Evolutionary conservation across 225 moss, liverwort and hornwort species (phyloP).

Genomic region (Asterella californica): DNA sequence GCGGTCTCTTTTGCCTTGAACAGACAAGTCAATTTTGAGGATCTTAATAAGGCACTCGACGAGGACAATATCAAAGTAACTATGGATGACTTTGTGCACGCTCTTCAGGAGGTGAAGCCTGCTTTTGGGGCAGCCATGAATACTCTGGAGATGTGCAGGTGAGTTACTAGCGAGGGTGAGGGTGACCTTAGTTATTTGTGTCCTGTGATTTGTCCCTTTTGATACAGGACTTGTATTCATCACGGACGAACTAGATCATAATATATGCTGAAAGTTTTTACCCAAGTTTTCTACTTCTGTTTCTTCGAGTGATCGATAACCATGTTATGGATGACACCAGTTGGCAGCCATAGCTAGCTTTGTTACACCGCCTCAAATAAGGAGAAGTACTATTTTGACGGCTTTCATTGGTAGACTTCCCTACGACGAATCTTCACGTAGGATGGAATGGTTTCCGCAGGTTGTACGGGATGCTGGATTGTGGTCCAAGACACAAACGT

Average conservation of each 20-base stretch:
- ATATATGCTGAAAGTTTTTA: background rate
- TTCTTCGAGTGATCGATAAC: too few species aligned
- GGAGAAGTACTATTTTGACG: background rate
- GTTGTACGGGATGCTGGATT: constrained; percentile 77
- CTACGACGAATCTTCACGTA: background rate
- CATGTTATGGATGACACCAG: too few species aligned
- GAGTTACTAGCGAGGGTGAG: background rate
- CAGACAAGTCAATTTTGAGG: constrained; percentile 73
- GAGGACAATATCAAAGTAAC: constrained; percentile 92
- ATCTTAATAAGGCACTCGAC: constrained; percentile 77
- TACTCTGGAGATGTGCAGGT: constrained; percentile 93
- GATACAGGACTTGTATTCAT: background rate
- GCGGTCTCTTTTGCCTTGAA: constrained; percentile 92
- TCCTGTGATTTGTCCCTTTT: background rate
- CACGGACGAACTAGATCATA: background rate
- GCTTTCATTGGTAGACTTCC: background rate
- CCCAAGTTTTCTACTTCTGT: background rate
- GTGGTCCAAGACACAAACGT: constrained; percentile 54
- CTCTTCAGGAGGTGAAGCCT: constrained; percentile 81
- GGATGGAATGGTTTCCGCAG: constrained; percentile 33
- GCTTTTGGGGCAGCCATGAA: constrained; percentile 89
- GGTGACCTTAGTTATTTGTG: background rate
- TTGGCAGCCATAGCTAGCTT: too few species aligned
- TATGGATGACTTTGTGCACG: constrained; percentile 62
- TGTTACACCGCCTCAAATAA: too few species aligned